phyloP scores from a whole-genome alignment of 2,329 filamentous ascomycete species.

The Aspergillus unguis region DNA sequence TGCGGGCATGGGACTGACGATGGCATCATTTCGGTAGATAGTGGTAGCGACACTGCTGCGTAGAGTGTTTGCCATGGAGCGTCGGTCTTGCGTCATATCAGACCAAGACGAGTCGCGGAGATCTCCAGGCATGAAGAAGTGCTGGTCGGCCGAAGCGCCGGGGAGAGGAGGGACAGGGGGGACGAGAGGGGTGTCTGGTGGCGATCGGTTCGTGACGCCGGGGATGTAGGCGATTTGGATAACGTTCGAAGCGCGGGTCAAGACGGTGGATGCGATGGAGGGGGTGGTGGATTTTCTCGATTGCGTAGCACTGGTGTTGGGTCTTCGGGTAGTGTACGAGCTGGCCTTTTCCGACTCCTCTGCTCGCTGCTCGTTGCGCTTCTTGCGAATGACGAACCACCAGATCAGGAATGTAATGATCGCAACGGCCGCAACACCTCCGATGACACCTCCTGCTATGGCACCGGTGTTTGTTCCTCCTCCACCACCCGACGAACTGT shows the following conservation, averaged over 20 bases:
- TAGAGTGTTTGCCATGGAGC: constrained; percentile 50
- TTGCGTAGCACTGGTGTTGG: constrained; percentile 37
- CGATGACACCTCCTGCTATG: constrained; percentile 88
- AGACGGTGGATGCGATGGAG: constrained; percentile 91
- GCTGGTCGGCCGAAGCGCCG: constrained; percentile 66
- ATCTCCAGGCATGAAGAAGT: constrained; percentile 90
- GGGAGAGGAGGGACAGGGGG: constrained; percentile 95
- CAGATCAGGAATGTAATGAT: constrained; percentile 76
- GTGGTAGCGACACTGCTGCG: constrained; percentile 78
- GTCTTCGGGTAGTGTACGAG: constrained; percentile 47
- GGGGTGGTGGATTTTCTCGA: constrained; percentile 78
- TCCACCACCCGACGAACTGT: constrained; percentile 36
- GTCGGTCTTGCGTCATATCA: constrained; percentile 59
- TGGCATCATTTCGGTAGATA: constrained; percentile 86
- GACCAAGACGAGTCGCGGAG: constrained; percentile 90
- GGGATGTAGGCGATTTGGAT: constrained; percentile 99
- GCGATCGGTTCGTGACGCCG: constrained; percentile 88
- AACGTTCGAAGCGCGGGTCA: constrained; percentile 95
- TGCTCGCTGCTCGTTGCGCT: constrained; percentile 55
- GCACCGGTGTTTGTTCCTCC: constrained; percentile 69
- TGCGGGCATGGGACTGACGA: constrained; percentile 73
- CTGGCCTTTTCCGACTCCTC: constrained; percentile 50
- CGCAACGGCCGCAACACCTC: constrained; percentile 73
- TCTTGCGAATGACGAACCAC: constrained; percentile 81
- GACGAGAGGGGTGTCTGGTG: constrained; percentile 77